A percentile compares a stretch with the other conserved stretches of the same genome.
phyloP scores from a whole-genome alignment of 2,329 filamentous ascomycete species.

The Hymenoscyphus fraxineus region DNA sequence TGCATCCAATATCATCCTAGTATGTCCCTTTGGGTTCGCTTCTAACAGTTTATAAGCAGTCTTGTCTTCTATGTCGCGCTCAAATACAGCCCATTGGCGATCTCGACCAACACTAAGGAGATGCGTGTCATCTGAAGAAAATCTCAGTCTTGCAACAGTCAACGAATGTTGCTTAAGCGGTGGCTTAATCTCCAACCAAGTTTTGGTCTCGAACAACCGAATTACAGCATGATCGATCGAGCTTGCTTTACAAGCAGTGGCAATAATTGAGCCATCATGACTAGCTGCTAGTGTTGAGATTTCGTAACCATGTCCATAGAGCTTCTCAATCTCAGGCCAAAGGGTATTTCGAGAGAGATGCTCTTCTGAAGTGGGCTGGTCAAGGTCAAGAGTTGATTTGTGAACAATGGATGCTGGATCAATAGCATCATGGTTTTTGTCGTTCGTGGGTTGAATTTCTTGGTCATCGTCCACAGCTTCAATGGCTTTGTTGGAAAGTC shows the following conservation, averaged over 20 bases:
- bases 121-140: slow-evolving; percentile 68
- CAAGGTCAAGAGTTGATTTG: slow-evolving; percentile 59
- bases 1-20: slow-evolving; percentile 86
- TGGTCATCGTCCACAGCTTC: slow-evolving; percentile 51
- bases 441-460: slow-evolving; percentile 42
- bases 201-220: slow-evolving; percentile 78
- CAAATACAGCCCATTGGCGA: slow-evolving; percentile 84
- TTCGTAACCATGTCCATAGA: slow-evolving; percentile 97
- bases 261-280: slow-evolving; percentile 70
- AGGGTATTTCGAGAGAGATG: slow-evolving; percentile 84
- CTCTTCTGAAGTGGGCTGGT: slow-evolving; percentile 83
- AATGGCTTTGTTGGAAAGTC: slow-evolving; percentile 92
- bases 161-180: slow-evolving; percentile 80
- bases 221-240: slow-evolving; percentile 94
- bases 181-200: slow-evolving; percentile 84
- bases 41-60: slow-evolving; percentile 54
- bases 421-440: slow-evolving; percentile 50
- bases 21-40: slow-evolving; percentile 78
- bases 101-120: slow-evolving; percentile 89
- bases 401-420: slow-evolving; percentile 54
- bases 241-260: slow-evolving; percentile 89
- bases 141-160: slow-evolving; percentile 78
- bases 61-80: slow-evolving; percentile 41
- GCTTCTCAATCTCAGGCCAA: slow-evolving; percentile 93
- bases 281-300: slow-evolving; percentile 82